Conservation (phyloP, 2,329 filamentous ascomycete genomes). For the Cytospora piceicola region DNA sequence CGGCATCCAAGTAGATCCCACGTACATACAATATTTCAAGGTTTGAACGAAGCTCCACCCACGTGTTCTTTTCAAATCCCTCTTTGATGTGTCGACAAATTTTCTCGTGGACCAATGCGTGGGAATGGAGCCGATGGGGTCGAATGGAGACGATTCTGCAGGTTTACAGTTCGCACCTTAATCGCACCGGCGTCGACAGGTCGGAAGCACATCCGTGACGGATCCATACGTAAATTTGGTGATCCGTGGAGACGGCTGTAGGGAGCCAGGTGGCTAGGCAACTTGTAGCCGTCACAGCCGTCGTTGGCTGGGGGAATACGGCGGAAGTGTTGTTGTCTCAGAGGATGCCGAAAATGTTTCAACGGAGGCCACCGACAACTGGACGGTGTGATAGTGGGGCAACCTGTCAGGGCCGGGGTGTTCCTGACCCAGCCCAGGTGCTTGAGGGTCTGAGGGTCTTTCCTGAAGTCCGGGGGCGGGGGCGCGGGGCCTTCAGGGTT, state of each 20-base stretch:
- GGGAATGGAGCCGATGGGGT: background rate
- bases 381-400: background rate
- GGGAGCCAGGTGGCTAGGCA: background rate
- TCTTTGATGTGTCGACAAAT: background rate
- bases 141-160: background rate
- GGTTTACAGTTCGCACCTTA: background rate
- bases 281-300: background rate
- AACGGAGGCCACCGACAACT: conserved; percentile 2
- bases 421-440: no score
- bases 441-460: background rate
- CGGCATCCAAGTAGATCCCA: background rate
- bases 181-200: background rate
- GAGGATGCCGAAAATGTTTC: background rate
- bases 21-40: background rate
- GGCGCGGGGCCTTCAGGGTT: no score
- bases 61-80: background rate
- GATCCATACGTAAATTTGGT: background rate
- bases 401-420: background rate
- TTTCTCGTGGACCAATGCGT: background rate
- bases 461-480: background rate
- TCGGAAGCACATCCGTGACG: background rate
- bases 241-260: background rate
- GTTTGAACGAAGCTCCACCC: background rate
- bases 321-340: background rate
- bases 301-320: background rate